These are phyloP conservation scores for Trichophyton mentagrophytes DNA, from an alignment of 2,329 filamentous ascomycete genomes.

Conservation along the genomic window DNA sequence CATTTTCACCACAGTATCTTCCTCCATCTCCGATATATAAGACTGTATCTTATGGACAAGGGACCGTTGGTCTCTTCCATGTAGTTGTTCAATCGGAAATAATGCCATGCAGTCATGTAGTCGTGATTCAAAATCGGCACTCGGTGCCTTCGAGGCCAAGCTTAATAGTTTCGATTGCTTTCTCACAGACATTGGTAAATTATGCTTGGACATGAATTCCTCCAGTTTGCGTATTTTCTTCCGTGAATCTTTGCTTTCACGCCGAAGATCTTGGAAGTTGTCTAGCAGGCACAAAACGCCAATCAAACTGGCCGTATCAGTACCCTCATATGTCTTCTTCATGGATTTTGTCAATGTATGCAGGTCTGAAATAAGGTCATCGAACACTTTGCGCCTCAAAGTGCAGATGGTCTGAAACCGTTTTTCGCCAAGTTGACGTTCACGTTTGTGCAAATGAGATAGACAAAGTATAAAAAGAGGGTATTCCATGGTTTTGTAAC, in stretches of 20 bases:
- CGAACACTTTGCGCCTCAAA: conserved; percentile 25
- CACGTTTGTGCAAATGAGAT: conserved; percentile 24
- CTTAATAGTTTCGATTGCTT: conserved; percentile 25
- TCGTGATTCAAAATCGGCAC: conserved; percentile 1
- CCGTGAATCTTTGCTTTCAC: conserved; percentile 23
- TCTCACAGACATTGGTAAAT: conserved; percentile 19
- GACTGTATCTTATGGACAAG: conserved; percentile 26
- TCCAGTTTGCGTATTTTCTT: conserved; percentile 26
- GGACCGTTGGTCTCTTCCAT: conserved; percentile 27
- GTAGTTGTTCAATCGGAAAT: conserved; percentile 25
- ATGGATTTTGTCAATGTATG: conserved; percentile 24
- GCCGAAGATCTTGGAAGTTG: conserved; percentile 28
- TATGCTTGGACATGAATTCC: conserved; percentile 22
- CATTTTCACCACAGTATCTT: conserved; percentile 20
- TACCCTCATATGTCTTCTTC: conserved; percentile 20
- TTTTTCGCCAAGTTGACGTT: conserved; percentile 20
- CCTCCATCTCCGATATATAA: conserved; percentile 24
- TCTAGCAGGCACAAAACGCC: conserved; percentile 29
- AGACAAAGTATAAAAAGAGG: conserved; percentile 26
- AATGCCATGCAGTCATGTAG: conserved; percentile 21
- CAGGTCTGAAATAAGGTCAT: conserved; percentile 24
- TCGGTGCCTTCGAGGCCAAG: conserved; percentile 19
- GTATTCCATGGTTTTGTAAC: conserved; percentile 25
- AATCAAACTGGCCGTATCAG: conserved; percentile 21
- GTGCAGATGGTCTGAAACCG: conserved; percentile 21